Conservation (phyloP, 2,329 filamentous ascomycete genomes). For the Colletotrichum chrysophilum region DNA sequence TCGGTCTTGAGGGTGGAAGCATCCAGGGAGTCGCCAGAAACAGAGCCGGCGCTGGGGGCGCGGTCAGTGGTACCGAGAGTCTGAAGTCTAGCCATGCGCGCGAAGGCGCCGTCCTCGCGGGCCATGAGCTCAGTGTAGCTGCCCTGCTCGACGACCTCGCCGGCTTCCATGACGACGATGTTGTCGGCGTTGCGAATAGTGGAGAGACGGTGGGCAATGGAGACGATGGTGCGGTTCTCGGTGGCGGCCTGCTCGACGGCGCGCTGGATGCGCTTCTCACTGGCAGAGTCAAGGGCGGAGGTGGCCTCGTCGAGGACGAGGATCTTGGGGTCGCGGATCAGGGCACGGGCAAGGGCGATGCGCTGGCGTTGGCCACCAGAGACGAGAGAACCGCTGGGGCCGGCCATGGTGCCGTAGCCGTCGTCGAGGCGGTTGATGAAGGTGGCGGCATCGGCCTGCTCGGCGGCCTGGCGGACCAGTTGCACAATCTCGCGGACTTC, state of each 20-base stretch:
- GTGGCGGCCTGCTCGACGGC: slow-evolving; percentile 42
- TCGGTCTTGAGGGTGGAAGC: slow-evolving; percentile 19
- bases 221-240: slow-evolving; percentile 64
- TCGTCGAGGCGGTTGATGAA: slow-evolving; percentile 55
- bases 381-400: slow-evolving; percentile 49
- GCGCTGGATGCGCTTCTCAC: slow-evolving; percentile 50
- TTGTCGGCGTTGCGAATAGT: slow-evolving; percentile 69
- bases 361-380: slow-evolving; percentile 60
- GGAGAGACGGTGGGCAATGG: slow-evolving; percentile 68
- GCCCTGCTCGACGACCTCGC: slow-evolving; percentile 67
- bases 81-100: slow-evolving; percentile 28
- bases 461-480: slow-evolving; percentile 50
- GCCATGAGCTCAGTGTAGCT: slow-evolving; percentile 65
- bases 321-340: slow-evolving; percentile 54
- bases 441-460: slow-evolving; percentile 56
- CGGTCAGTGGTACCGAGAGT: slow-evolving; percentile 21
- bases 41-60: slow-evolving; percentile 12
- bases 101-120: slow-evolving; percentile 38
- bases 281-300: slow-evolving; percentile 53
- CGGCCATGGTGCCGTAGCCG: slow-evolving; percentile 52
- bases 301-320: slow-evolving; percentile 60
- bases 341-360: slow-evolving; percentile 52
- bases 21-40: slow-evolving; percentile 22
- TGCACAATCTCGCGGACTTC: slow-evolving; percentile 46
- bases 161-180: slow-evolving; percentile 69